Percentiles rank a stretch among this genome's conserved stretches.
Conservation (phyloP, 73 alveolate species). For the Stentor roeselii region DNA sequence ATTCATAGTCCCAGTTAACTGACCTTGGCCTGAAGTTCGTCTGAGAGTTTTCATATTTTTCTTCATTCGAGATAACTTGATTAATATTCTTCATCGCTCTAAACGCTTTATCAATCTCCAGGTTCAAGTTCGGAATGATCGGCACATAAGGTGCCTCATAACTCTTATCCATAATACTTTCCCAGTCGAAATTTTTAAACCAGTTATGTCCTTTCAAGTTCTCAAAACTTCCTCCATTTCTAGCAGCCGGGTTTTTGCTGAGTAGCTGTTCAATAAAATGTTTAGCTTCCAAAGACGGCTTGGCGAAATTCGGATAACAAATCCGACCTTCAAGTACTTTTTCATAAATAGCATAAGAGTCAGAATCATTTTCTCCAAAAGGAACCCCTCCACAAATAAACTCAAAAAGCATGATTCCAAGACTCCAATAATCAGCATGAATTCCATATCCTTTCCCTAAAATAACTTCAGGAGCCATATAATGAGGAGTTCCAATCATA, state of each 20-base stretch:
- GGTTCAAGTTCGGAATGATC: too few species aligned
- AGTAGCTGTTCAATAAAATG: neutral
- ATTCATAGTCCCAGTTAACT: neutral
- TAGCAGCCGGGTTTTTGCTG: neutral
- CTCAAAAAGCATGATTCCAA: neutral
- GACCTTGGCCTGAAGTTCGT: too few species aligned
- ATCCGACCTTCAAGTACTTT: neutral
- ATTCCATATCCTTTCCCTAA: neutral
- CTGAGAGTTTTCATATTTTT: too few species aligned
- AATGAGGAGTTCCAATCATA: neutral
- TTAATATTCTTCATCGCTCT: too few species aligned
- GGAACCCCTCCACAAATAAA: neutral
- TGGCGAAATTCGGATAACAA: neutral
- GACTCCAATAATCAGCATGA: neutral
- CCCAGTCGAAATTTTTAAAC: neutral
- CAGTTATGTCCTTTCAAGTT: neutral
- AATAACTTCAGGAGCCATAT: too few species aligned
- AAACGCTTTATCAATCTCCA: too few species aligned
- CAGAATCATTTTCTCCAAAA: neutral
- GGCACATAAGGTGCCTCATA: constrained; percentile 14
- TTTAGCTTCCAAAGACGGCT: neutral
- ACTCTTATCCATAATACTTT: too few species aligned
- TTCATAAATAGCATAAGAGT: neutral
- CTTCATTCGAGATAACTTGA: too few species aligned
- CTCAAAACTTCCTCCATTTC: neutral